Evolutionary conservation across 2,329 filamentous ascomycete genomes (phyloP).

Genomic region (Xylariaceae sp.): DNA sequence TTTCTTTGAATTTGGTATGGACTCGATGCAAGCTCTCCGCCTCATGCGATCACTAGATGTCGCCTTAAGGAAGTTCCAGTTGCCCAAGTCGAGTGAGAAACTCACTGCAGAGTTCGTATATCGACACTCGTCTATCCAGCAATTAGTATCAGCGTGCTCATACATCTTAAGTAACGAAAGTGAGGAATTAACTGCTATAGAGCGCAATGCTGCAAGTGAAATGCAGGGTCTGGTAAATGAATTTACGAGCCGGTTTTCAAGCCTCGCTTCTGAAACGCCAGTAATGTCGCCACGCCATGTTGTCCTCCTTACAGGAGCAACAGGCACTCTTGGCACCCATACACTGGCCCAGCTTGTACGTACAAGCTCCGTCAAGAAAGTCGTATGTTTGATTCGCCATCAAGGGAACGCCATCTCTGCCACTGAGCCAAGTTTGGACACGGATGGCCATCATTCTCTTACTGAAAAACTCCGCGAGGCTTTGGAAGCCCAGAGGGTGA

Average conservation of each 20-base stretch:
- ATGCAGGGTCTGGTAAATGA: conserved; percentile 3
- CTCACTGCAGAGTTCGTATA: conserved; percentile 30
- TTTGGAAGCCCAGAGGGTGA: conserved; percentile 17
- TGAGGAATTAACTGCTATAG: too few relatives aligned
- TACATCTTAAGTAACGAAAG: neutral
- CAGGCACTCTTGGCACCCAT: conserved; percentile 32
- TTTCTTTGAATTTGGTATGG: conserved; percentile 40
- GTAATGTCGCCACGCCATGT: neutral
- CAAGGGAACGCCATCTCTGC: neutral
- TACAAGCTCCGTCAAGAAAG: conserved; percentile 16
- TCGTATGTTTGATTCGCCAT: conserved; percentile 27
- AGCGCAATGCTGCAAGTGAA: neutral
- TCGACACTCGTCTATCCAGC: conserved; percentile 20
- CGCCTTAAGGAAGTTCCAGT: neutral
- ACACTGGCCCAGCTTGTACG: conserved; percentile 20
- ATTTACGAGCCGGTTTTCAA: neutral
- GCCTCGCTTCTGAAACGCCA: neutral
- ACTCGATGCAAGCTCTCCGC: conserved; percentile 39
- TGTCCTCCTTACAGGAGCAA: conserved; percentile 31
- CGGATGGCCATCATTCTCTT: conserved; percentile 1
- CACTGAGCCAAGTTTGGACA: neutral
- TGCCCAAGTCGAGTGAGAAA: too few relatives aligned
- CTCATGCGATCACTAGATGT: conserved; percentile 27
- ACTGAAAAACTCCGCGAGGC: conserved; percentile 11
- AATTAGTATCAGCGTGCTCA: neutral